phyloP scores from a whole-genome alignment of 345 rosid species.

The Melaleuca alternifolia region DNA sequence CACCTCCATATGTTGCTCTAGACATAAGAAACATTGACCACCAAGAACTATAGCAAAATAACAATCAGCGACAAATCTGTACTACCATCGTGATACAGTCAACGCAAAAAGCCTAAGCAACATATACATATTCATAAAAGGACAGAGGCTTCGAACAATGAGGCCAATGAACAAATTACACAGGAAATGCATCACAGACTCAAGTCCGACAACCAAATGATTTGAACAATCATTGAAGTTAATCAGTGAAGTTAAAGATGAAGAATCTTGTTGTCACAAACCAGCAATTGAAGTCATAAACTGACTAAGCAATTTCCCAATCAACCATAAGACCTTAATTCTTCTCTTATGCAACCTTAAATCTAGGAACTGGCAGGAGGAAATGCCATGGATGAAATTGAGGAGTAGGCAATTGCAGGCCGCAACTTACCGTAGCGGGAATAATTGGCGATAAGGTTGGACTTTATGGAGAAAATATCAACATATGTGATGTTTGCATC shows the following conservation, averaged over 20 bases:
- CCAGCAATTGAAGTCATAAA: background rate
- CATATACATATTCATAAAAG: background rate
- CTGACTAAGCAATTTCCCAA: background rate
- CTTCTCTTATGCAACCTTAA: background rate
- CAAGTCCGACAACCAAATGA: background rate
- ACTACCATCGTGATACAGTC: too few relatives aligned
- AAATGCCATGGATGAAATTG: background rate
- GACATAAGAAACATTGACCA: background rate
- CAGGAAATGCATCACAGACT: background rate
- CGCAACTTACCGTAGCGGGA: slow-evolving; percentile 53
- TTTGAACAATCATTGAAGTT: background rate
- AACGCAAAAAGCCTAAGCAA: too few relatives aligned
- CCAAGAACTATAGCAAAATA: too few relatives aligned
- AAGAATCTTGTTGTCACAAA: background rate
- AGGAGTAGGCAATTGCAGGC: background rate
- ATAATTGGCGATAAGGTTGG: slow-evolving; percentile 57
- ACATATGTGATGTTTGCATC: slow-evolving; percentile 65
- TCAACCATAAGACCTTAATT: background rate
- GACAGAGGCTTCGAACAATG: background rate
- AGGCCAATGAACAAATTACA: background rate
- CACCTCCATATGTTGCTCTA: background rate
- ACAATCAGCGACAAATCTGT: too few relatives aligned
- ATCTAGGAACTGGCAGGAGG: background rate
- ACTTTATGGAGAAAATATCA: slow-evolving; percentile 75
- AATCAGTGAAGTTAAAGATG: too few relatives aligned